Evolutionary conservation across 2,329 filamentous ascomycete species (phyloP).

Genomic region (Cladobotryum mycophilum): DNA sequence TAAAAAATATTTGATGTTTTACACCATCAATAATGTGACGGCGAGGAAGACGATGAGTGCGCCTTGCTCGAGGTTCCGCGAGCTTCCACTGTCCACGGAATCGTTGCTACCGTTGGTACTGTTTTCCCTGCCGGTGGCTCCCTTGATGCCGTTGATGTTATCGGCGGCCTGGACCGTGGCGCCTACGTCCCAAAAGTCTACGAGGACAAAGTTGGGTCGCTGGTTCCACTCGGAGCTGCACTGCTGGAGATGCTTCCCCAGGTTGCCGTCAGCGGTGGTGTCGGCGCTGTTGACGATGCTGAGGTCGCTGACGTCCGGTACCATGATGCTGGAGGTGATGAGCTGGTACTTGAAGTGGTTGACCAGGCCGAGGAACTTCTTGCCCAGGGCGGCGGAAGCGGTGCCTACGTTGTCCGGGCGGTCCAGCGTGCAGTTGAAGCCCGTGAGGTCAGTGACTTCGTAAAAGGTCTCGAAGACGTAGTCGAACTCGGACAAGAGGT

Average conservation of each 20-base stretch:
- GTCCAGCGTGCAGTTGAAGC: conserved; percentile 67
- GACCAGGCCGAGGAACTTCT: conserved; percentile 61
- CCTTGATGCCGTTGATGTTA: conserved; percentile 51
- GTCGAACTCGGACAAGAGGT: conserved; percentile 57
- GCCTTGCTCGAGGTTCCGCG: conserved; percentile 25
- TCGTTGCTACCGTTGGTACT: conserved; percentile 11
- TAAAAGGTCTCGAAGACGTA: conserved; percentile 69
- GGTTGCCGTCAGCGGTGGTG: conserved; percentile 44
- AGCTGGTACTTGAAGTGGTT: conserved; percentile 72
- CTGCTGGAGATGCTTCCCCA: conserved; percentile 46
- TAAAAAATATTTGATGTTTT: no score
- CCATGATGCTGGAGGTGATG: conserved; percentile 47
- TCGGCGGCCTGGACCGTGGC: conserved; percentile 66
- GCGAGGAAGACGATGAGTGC: conserved; percentile 40
- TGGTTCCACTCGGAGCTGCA: conserved; percentile 55
- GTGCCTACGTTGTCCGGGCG: conserved; percentile 51
- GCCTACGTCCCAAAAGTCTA: conserved; percentile 74
- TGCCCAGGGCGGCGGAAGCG: conserved; percentile 46
- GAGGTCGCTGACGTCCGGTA: conserved; percentile 56
- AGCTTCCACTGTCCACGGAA: conserved; percentile 2
- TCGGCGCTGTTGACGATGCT: conserved; percentile 59
- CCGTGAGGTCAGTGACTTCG: conserved; percentile 53
- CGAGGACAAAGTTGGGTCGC: conserved; percentile 65
- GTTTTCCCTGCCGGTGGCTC: conserved; percentile 30
- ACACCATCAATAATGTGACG: conserved; percentile 34